phyloP scores from a whole-genome alignment of 139 green algal species.

The Tetradesmus lagerheimii region DNA sequence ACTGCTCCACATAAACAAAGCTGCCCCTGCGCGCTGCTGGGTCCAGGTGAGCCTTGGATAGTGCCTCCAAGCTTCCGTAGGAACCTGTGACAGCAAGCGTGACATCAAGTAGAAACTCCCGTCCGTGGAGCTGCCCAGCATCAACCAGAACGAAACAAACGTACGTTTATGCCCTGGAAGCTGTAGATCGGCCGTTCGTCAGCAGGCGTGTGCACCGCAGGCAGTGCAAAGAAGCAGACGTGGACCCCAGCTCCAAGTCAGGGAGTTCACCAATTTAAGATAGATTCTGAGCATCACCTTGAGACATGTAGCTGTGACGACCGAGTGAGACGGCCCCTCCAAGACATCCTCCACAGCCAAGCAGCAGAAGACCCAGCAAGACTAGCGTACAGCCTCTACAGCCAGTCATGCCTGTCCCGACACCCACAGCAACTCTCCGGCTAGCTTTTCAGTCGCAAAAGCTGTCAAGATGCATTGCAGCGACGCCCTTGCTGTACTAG shows the following conservation, averaged over 20 bases:
- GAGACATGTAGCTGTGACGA: background rate
- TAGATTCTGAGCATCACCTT: background rate
- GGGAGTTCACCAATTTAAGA: background rate
- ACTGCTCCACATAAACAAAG: no score
- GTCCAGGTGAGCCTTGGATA: background rate
- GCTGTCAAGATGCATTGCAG: background rate
- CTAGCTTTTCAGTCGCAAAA: background rate
- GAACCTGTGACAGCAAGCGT: constrained; percentile 1
- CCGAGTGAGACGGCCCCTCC: background rate
- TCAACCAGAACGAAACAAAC: background rate
- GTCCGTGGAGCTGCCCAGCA: background rate
- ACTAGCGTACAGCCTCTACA: background rate
- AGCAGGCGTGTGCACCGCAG: background rate
- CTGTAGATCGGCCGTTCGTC: background rate
- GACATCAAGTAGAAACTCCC: background rate
- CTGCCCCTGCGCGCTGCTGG: background rate
- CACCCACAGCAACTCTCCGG: background rate
- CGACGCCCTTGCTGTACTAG: background rate
- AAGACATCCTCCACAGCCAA: background rate
- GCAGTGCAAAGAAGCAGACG: background rate
- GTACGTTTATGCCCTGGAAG: background rate
- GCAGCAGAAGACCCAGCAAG: background rate
- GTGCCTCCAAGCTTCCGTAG: background rate
- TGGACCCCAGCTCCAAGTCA: background rate
- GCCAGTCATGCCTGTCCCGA: background rate